Evolutionary conservation across 2,329 filamentous ascomycete species (phyloP), one percentile per base, ranked within the genome.

Genomic region (Microcera coccophila): DNA sequence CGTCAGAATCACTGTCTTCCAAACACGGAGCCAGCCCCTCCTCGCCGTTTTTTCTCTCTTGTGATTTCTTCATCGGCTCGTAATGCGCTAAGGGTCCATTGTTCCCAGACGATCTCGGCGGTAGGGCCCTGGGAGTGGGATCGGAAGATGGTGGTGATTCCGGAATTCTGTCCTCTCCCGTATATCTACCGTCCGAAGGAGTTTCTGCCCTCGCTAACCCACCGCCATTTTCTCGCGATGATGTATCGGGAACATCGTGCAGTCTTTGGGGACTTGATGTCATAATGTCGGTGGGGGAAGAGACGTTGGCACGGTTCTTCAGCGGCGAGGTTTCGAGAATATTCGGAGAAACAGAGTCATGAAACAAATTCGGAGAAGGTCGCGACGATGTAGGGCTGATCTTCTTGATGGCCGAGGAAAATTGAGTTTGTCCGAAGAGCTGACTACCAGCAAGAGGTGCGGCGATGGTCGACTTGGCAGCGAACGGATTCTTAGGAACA

Each of bases 301-400:
- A 71, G 21, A 71, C 66, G 38, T 74, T 65, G 14, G 68, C 68
- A 19, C 72, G 68, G 26, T 72, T 65, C 54, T 76, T 78, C 2
- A 78, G 56, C 0, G 76, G 75, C 2, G 76, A 80, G 0, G 64
- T 65, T 48, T 66, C 62, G 2, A 67, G 55, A 2, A 63, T 59
- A 33, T 72, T 73, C 1, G 74, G 68, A 3, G 75, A 76, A 4
- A 73, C 70, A 1, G 66, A 62, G 38, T 74, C 67, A 18, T 65
- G 59, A 10, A 75, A 69, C 4, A 72, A 52, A 32, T 70, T 63
- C 1, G 77, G 77, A 1, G 78, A 81, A 0, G 78, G 78, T 10
- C 77, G 68, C 1, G 77, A 81, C 2, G 76, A 80, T 1, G 77
- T 80, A 16, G 78, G 78, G 44, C 76, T 81, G 35, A 65, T 59